Conservation (phyloP, 306 rosid genomes). For the Corylus avellana region DNA sequence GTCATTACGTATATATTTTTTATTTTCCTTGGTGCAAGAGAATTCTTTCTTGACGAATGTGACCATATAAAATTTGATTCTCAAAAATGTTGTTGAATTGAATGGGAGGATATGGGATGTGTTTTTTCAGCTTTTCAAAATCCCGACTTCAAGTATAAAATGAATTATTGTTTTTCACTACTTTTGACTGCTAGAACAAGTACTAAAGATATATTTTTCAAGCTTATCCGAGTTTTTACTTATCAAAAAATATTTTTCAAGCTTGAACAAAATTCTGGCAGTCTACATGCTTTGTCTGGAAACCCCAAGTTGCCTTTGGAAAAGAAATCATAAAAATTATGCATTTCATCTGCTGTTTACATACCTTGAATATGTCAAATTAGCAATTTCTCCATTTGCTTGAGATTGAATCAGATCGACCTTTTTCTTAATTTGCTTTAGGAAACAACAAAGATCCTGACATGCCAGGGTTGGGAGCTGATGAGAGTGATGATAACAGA, state of each 20-base stretch:
- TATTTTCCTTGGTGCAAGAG: neutral
- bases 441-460: slow-evolving; percentile 47
- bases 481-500: slow-evolving; percentile 51
- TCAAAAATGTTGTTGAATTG: neutral
- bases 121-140: neutral
- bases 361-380: neutral
- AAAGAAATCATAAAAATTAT: neutral
- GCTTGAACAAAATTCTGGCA: neutral
- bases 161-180: neutral
- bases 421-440: slow-evolving; percentile 18
- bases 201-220: neutral
- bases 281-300: neutral
- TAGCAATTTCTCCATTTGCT: neutral
- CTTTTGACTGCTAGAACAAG: neutral
- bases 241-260: neutral
- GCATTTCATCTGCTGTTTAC: neutral
- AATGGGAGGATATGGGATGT: neutral
- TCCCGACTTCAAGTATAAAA: neutral
- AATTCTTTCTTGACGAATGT: neutral
- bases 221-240: too few species aligned
- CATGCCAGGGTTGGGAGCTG: slow-evolving; percentile 56
- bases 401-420: slow-evolving; percentile 15
- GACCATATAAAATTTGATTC: neutral
- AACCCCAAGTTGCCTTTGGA: neutral
- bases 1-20: neutral